Base-by-base conservation (phyloP, 192 early-diverging fungal genomes). In the Polychytrium aggregatum region DNA sequence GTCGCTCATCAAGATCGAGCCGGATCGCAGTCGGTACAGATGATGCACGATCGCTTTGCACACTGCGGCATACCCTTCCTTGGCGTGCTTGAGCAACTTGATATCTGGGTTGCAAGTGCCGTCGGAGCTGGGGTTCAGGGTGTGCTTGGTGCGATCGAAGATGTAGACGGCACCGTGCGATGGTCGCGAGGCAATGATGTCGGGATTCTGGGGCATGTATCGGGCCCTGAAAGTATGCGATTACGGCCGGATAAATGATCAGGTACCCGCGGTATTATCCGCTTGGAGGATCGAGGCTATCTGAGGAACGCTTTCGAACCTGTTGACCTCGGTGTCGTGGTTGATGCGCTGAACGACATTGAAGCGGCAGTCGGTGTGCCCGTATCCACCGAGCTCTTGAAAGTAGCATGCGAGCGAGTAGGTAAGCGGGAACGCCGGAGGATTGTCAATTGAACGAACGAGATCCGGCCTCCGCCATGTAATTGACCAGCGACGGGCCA, bases 291-390 rank as follows among this genome's bases (percentile, higher is more conserved):
- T n/a, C n/a, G n/a, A n/a, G n/a, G n/a, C n/a, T n/a, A n/a, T n/a
- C n/a, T n/a, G n/a, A n/a, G n/a, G n/a, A n/a, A n/a, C n/a, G n/a
- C 22, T 10, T 25, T 11, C 37, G 25, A 45, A 76, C 71, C 76
- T 64, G 70, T 98, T 98, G 43, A 96, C 88, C 67, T 98, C 95
- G 45, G 91, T 91, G 34, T 96, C 91, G 50, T 98, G 95, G 52
- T 84, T 82, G 63, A 98, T 98, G 27, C 82, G 83, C 69, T 98
- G 95, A 46, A 70, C 68, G 25, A 87, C 76, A 37, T 80, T 87
- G 48, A 96, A 87, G 57, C 85, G 84, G 69, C 79, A 85, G 57
- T 88, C 84, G 9, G 83, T 73, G 22, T 79, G 82, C 46, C 86
- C 84, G 55, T 85, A 87, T 7, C 82, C 83, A 28, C 87, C 87